phyloP scores from a whole-genome alignment of 2,329 filamentous ascomycete species.

The Hypoxylon sp. region DNA sequence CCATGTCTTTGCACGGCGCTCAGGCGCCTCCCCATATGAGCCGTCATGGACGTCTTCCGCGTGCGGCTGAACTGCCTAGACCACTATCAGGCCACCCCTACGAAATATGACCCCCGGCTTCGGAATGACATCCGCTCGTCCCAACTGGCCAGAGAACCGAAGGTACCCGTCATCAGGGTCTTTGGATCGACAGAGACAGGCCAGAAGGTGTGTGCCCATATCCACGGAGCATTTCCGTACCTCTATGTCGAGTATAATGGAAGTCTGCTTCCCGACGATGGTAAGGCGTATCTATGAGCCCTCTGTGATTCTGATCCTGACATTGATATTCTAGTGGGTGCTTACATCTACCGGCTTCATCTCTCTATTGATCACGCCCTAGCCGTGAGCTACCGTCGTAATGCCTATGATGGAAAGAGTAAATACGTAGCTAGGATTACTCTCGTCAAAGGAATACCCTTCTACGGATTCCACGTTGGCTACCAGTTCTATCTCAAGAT shows the following conservation, averaged over 20 bases:
- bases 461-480: slow-evolving; percentile 95
- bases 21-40: slow-evolving; percentile 24
- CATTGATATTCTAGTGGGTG: slow-evolving; percentile 63
- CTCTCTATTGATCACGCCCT: slow-evolving; percentile 91
- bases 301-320: slow-evolving; percentile 23
- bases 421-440: slow-evolving; percentile 89
- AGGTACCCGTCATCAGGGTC: slow-evolving; percentile 84
- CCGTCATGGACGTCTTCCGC: slow-evolving; percentile 75
- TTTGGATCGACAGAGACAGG: slow-evolving; percentile 95
- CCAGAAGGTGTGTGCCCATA: slow-evolving; percentile 93
- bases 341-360: slow-evolving; percentile 80
- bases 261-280: slow-evolving; percentile 69
- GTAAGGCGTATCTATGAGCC: slow-evolving; percentile 57
- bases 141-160: slow-evolving; percentile 69
- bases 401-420: slow-evolving; percentile 71
- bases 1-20: slow-evolving; percentile 19
- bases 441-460: slow-evolving; percentile 90
- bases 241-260: slow-evolving; percentile 89
- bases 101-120: slow-evolving; percentile 81
- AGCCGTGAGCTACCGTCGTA: slow-evolving; percentile 82
- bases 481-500: slow-evolving; percentile 93
- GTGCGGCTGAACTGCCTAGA: slow-evolving; percentile 96
- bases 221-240: slow-evolving; percentile 96
- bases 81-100: slow-evolving; percentile 84
- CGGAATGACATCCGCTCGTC: slow-evolving; percentile 68